Base-by-base conservation (phyloP, 2,329 filamentous ascomycete species). In the Xylaria sp. region DNA sequence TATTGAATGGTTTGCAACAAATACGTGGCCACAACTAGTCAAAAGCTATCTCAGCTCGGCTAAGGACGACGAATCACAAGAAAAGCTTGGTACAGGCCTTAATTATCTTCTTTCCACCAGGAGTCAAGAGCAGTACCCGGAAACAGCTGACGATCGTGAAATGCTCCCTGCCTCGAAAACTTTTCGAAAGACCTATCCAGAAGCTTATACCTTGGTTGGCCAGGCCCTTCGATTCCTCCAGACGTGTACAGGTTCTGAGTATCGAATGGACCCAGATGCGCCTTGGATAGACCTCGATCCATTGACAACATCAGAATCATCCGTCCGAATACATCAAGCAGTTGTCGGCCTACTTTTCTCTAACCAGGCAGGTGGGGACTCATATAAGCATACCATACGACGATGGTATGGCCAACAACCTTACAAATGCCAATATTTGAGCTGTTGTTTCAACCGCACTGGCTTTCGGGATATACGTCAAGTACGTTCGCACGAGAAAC, bases 371-470 rank as follows among this genome's bases (percentile, higher is more conserved):
- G 27, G 23, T 23, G 42, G 18, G 50, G 4, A 60, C n/a, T 21
- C 13, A 21, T 25, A 47, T 32, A 8, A 53, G 5, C 5, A 54
- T 1, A 61, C 18, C 16, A 50, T 67, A 27, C 29, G 6, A 29
- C 54, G 29, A 60, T 58, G 50, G 55, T 61, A 68, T 27, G 65
- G 68, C 27, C 37, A 35, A n/a, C 44, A 18, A 25, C 60, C 51
- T 37, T 65, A 51, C n/a, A 68, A 66, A n/a, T 71, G 69, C 23
- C n/a, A 42, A 2, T 63, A 58, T 23, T 18, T 64, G 10, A n/a
- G 58, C 23, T 69, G 66, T 21, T 12, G n/a, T 8, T 63, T 53
- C 37, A 50, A 18, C 16, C 60, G 61, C 1, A n/a, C 40, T 2
- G 68, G 65, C 12, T 71, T 71, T n/a, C 10, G 51, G 25, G 18